phyloP scores from a whole-genome alignment of 2,329 filamentous ascomycete genomes.

The Monosporascus sp. region DNA sequence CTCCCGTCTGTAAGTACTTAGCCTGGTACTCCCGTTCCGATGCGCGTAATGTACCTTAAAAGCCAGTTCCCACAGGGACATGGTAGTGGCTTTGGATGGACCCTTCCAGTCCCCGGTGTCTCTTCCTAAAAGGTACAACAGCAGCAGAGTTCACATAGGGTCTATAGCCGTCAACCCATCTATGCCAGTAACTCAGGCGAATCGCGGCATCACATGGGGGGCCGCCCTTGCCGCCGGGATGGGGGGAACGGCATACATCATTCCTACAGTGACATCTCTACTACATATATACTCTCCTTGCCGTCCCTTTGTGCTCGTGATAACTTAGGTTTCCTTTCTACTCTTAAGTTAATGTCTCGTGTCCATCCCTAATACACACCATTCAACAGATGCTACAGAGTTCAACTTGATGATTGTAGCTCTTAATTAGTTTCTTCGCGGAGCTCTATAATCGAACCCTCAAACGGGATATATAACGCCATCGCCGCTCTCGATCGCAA shows the following conservation, averaged over 20 bases:
- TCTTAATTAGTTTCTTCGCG: constrained; percentile 26
- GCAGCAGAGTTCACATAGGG: background rate
- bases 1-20: background rate
- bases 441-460: constrained; percentile 19
- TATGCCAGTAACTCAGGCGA: background rate
- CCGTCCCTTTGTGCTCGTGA: no score
- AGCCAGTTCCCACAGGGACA: background rate
- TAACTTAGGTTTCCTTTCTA: no score
- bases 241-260: background rate
- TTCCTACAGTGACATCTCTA: no score
- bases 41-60: no score
- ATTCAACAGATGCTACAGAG: constrained; percentile 14
- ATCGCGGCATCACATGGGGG: background rate
- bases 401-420: constrained; percentile 14
- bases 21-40: no score
- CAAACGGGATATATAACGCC: constrained; percentile 6
- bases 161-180: background rate
- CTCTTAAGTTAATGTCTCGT: no score
- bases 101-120: background rate
- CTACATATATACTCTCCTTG: no score
- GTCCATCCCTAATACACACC: no score
- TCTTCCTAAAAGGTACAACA: background rate
- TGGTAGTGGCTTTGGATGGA: background rate
- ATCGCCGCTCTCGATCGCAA: constrained; percentile 18
- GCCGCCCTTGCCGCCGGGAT: background rate